Percentiles rank a stretch among this genome's conserved stretches.
These are phyloP conservation scores for Iris pallida DNA, from an alignment of 116 monocot species.

Conservation along the genomic window DNA sequence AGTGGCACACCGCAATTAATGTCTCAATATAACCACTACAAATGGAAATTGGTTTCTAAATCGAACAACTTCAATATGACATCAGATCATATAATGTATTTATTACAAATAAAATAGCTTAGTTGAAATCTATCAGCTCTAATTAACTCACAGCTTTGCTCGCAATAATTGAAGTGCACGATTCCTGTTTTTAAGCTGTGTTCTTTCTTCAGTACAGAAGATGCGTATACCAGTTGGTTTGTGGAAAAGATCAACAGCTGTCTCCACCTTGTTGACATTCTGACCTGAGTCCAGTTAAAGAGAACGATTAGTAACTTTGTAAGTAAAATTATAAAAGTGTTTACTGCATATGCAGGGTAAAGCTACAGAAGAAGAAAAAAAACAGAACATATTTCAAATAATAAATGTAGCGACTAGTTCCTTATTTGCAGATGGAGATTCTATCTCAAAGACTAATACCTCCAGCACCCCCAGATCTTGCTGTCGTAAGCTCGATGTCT, in stretches of 20 bases:
- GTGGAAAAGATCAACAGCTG: conserved; percentile 90
- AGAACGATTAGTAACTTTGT: not conserved
- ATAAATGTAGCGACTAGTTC: not conserved
- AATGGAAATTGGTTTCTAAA: not conserved
- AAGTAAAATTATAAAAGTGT: not conserved
- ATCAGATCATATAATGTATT: not conserved
- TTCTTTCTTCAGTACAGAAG: conserved; percentile 96
- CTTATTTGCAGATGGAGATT: not conserved
- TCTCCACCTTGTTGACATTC: conserved; percentile 99
- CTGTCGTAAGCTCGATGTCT: conserved; percentile 89
- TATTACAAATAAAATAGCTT: not conserved
- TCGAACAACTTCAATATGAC: not conserved
- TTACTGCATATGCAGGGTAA: not conserved
- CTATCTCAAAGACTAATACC: conserved; percentile 31
- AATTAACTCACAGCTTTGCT: conserved; percentile 76
- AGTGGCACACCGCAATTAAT: too few relatives aligned
- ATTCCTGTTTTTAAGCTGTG: conserved; percentile 67
- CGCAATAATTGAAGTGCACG: conserved; percentile 87
- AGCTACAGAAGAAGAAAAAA: not conserved
- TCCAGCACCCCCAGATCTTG: conserved; percentile 97
- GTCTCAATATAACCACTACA: too few relatives aligned
- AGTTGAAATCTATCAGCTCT: not conserved
- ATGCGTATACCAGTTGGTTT: conserved; percentile 95
- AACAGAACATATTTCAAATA: not conserved
- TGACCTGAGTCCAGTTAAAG: conserved; percentile 55